Evolutionary conservation across 2,329 filamentous ascomycete genomes (phyloP), one percentile per base, ranked within the genome.

Genomic region (Amphichorda felina): DNA sequence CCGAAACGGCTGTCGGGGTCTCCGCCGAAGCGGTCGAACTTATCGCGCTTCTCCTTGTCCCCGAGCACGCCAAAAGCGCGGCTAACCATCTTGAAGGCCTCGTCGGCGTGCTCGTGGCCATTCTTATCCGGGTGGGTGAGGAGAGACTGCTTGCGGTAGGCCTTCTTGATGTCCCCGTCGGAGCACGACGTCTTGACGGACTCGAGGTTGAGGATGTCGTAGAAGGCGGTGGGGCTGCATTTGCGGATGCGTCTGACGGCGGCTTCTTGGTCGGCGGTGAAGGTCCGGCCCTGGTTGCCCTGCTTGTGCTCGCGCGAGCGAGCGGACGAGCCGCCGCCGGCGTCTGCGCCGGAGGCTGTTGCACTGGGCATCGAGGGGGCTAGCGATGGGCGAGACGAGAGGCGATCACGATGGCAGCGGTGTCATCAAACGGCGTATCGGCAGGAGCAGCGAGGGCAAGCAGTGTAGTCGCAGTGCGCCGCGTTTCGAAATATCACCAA

Each of bases 81-180:
- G 50, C 85, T 83, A 17, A 98, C 87, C 83, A 95, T 83, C 68
- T 98, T 98, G 66, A 98, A 98, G 22, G 91, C 91, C 64, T 98
- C 91, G 56, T 95, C 91, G 37, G 91, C 89, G 40, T 93, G 78
- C 26, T 89, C 80, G 56, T 95, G 88, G 34, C 88, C 88, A 69
- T 98, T 98, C 68, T 98, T 98, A 68, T 98, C 91, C 43, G 91
- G 91, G 67, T 98, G 91, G 40, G 91, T 98, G 52, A 96, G 70
- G 50, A 98, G 66, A 54, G 83, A 91, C 55, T 93, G 72, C 63
- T 94, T 96, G 52, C 89, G 76, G 63, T 98, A 98, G 6, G 91
- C 89, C 66, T 96, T 96, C 60, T 96, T 98, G 55, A 98, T 87
- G 51, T 96, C 89, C 42, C 68, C 60, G 47, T 96, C 89, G 33